phyloP scores from a whole-genome alignment of 140 eudicot genomes.

The Bidens hawaiensis region DNA sequence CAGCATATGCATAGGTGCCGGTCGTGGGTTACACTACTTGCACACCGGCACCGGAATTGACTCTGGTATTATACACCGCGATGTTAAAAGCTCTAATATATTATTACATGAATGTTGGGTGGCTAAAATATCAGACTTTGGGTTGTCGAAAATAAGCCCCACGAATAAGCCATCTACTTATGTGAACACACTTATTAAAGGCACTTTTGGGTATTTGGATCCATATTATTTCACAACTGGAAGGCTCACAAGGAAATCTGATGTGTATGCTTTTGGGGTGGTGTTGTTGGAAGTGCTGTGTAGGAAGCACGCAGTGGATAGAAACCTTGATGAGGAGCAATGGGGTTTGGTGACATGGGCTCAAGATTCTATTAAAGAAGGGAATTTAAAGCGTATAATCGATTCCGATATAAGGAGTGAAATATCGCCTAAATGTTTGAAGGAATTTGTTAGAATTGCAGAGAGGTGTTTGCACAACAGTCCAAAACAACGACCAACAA shows the following conservation, averaged over 20 bases:
- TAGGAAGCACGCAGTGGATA: conserved; percentile 20
- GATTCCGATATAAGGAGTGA: conserved; percentile 16
- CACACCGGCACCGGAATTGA: conserved; percentile 27
- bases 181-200: conserved; percentile 22
- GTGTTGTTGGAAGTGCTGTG: conserved; percentile 31
- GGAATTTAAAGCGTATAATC: conserved; percentile 3
- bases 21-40: conserved; percentile 34
- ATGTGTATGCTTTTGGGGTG: conserved; percentile 42
- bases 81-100: conserved; percentile 37
- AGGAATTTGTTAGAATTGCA: conserved; percentile 16
- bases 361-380: conserved; percentile 16
- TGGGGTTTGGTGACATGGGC: conserved; percentile 23
- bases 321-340: conserved; percentile 12
- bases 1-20: conserved; percentile 33
- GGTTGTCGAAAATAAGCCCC: conserved; percentile 30
- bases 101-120: conserved; percentile 26
- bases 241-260: conserved; percentile 30
- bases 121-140: conserved; percentile 34
- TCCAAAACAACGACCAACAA: conserved; percentile 21
- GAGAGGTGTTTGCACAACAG: conserved; percentile 15
- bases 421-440: conserved; percentile 13
- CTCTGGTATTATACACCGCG: conserved; percentile 32
- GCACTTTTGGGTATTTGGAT: conserved; percentile 36
- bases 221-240: conserved; percentile 26
- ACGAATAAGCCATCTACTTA: conserved; percentile 20